These are phyloP conservation scores for Magnolia kwangsiensis DNA, from an alignment of 164 flowering plant genomes.

Conservation along the genomic window DNA sequence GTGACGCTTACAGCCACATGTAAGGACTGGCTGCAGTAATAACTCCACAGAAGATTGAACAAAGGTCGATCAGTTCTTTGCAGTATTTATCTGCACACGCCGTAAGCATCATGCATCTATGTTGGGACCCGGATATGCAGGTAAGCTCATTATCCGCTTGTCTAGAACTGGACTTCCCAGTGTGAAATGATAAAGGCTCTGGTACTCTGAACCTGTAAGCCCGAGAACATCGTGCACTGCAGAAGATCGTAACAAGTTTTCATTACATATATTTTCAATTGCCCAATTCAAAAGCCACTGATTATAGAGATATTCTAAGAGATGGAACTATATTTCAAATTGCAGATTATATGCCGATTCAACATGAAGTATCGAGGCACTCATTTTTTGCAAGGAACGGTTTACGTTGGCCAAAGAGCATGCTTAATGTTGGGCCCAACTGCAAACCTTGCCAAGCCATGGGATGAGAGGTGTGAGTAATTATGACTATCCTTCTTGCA, in stretches of 20 bases:
- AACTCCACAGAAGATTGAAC: no score
- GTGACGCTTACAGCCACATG: no score
- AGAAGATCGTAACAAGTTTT: constrained; percentile 6
- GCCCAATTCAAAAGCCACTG: not conserved
- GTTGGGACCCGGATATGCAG: constrained; percentile 92
- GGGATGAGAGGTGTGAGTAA: no score
- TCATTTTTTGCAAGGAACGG: no score
- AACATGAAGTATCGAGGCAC: not conserved
- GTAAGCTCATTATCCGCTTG: constrained; percentile 91
- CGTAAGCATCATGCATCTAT: constrained; percentile 43
- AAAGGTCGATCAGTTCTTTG: no score
- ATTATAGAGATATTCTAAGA: not conserved
- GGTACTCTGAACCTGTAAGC: constrained; percentile 59
- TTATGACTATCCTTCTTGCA: no score
- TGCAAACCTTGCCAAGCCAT: no score
- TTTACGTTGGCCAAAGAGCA: no score
- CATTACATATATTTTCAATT: not conserved
- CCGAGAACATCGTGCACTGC: constrained; percentile 88
- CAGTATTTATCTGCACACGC: not conserved
- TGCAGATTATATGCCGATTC: not conserved
- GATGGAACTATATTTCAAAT: not conserved
- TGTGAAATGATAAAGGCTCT: constrained; percentile 93
- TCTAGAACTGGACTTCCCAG: constrained; percentile 81
- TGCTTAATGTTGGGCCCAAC: no score
- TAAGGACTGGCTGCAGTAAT: no score